Percentiles rank a stretch among this genome's conserved stretches.
Evolutionary conservation across 495 filamentous ascomycete species (phyloP).

Genomic region (Cercophora scortea): DNA sequence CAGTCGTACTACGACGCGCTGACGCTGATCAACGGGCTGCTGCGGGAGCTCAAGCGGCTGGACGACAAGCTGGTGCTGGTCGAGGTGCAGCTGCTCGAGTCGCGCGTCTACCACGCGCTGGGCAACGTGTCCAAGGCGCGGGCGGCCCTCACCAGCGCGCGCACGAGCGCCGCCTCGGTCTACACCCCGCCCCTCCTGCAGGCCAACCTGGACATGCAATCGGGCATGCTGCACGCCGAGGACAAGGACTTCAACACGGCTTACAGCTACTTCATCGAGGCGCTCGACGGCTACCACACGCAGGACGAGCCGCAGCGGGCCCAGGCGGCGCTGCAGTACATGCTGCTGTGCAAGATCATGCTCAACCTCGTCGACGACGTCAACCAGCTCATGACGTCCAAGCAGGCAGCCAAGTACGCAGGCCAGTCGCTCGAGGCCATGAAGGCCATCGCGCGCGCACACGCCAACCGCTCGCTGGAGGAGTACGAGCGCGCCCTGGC

Average conservation of each 20-base stretch:
- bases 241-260: slow-evolving; percentile 98
- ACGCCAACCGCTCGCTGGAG: slow-evolving; percentile 87
- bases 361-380: slow-evolving; percentile 94
- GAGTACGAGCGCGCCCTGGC: slow-evolving; percentile 91
- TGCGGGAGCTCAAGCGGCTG: slow-evolving; percentile 91
- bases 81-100: slow-evolving; percentile 97
- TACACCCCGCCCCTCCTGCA: slow-evolving; percentile 95
- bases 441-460: slow-evolving; percentile 94
- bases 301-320: slow-evolving; percentile 82
- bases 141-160: slow-evolving; percentile 86
- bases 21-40: slow-evolving; percentile 88
- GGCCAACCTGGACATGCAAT: slow-evolving; percentile 97
- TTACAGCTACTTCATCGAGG: slow-evolving; percentile 98
- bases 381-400: slow-evolving; percentile 81
- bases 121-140: slow-evolving; percentile 95
- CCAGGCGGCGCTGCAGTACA: slow-evolving; percentile 92
- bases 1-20: slow-evolving; percentile 94
- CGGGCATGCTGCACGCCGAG: slow-evolving; percentile 95
- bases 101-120: slow-evolving; percentile 91
- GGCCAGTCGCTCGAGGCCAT: slow-evolving; percentile 93
- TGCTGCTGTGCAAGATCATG: slow-evolving; percentile 99
- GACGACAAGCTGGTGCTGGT: slow-evolving; percentile 98
- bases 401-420: slow-evolving; percentile 93
- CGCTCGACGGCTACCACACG: slow-evolving; percentile 89
- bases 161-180: slow-evolving; percentile 90